Evolutionary conservation across 169 alveolate species (phyloP).

Genomic region (Perkinsus olseni): DNA sequence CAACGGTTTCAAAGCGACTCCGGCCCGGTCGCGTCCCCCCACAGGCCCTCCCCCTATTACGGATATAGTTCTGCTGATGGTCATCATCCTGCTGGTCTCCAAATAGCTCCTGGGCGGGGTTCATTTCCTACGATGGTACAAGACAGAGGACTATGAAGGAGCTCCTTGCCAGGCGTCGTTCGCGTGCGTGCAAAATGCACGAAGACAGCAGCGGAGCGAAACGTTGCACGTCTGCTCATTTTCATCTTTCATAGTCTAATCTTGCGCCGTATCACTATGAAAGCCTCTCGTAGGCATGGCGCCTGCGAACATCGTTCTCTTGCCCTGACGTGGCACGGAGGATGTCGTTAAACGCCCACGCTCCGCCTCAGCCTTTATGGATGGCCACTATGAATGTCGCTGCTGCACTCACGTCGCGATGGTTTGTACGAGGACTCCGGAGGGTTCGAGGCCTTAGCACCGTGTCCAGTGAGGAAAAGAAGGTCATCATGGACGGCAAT

Average conservation of each 20-base stretch:
- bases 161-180: not conserved
- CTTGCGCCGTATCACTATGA: not conserved
- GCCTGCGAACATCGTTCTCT: too few species aligned
- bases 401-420: not conserved
- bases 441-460: not conserved
- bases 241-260: not conserved
- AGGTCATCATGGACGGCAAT: slow-evolving; percentile 22
- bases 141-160: not conserved
- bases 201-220: not conserved
- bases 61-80: not conserved
- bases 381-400: too few species aligned
- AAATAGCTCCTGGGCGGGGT: not conserved
- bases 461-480: not conserved
- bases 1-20: too few species aligned
- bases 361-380: too few species aligned
- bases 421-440: not conserved
- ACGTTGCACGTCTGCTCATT: not conserved
- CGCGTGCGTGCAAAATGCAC: not conserved
- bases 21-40: too few species aligned
- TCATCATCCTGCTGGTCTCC: slow-evolving; percentile 1
- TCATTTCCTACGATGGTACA: not conserved
- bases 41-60: not conserved
- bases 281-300: too few species aligned
- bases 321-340: too few species aligned
- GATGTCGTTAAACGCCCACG: too few species aligned